Evolutionary conservation across 2,329 filamentous ascomycete genomes (phyloP).

Genomic region (Diplocarpon rosae): DNA sequence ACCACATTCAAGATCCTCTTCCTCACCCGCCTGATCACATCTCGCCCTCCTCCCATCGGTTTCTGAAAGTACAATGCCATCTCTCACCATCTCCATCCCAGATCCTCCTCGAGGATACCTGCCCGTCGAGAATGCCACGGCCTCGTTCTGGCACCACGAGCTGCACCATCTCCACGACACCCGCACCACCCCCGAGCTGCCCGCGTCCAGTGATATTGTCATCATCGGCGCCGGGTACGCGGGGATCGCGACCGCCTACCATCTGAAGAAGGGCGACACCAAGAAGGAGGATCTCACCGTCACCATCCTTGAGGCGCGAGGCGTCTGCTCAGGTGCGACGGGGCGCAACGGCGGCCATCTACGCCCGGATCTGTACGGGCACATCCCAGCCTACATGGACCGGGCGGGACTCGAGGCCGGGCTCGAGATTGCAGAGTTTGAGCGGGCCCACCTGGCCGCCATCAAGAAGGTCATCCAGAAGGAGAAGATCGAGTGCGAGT

Average conservation of each 20-base stretch:
- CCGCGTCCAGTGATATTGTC: slow-evolving; percentile 14
- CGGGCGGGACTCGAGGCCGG: slow-evolving; percentile 29
- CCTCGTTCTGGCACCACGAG: slow-evolving; percentile 13
- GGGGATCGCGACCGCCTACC: slow-evolving; percentile 13
- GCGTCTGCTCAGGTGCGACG: slow-evolving; percentile 29
- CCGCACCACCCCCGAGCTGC: slow-evolving; percentile 12
- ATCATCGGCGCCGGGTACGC: slow-evolving; percentile 22
- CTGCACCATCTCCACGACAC: slow-evolving; percentile 11
- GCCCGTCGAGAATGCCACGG: slow-evolving; percentile 5
- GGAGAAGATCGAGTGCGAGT: slow-evolving; percentile 34
- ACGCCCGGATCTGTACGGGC: slow-evolving; percentile 32
- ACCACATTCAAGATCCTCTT: no score
- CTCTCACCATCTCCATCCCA: not conserved
- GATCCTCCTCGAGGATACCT: no score
- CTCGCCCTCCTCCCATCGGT: no score
- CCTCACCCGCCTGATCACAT: no score
- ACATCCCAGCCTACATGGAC: slow-evolving; percentile 25
- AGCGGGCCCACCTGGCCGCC: slow-evolving; percentile 30
- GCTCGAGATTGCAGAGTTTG: slow-evolving; percentile 31
- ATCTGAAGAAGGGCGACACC: slow-evolving; percentile 7
- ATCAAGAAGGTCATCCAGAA: slow-evolving; percentile 31
- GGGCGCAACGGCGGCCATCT: slow-evolving; percentile 38
- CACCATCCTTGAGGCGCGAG: slow-evolving; percentile 32
- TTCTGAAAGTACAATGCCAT: no score
- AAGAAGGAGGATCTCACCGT: slow-evolving; percentile 16